A percentile compares a stretch with the other conserved stretches of the same genome.
Conservation (phyloP, 2,329 filamentous ascomycete genomes). For the Lachnellula suecica region DNA sequence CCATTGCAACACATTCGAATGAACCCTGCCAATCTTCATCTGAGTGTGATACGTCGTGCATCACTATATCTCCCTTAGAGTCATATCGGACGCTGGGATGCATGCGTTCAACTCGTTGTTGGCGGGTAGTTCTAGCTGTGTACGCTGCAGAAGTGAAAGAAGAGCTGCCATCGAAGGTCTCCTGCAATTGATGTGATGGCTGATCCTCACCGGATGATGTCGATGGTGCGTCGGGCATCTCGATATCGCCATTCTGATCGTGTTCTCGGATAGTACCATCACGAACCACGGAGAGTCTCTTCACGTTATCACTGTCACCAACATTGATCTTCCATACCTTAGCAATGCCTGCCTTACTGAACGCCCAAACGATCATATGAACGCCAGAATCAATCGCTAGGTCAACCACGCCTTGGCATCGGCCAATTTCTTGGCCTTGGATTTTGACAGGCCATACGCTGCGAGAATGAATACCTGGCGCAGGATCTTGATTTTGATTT, state of each 20-base stretch:
- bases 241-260: constrained; percentile 16
- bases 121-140: not conserved
- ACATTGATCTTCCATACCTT: constrained; percentile 45
- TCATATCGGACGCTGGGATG: constrained; percentile 15
- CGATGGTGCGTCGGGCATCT: constrained; percentile 18
- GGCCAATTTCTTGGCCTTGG: constrained; percentile 48
- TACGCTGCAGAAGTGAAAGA: constrained; percentile 3
- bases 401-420: constrained; percentile 46
- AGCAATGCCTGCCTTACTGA: constrained; percentile 43
- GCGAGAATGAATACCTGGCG: constrained; percentile 24
- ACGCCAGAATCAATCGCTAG: constrained; percentile 45
- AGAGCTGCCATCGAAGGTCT: constrained; percentile 24
- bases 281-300: constrained; percentile 20
- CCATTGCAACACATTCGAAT: constrained; percentile 9
- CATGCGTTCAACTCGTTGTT: not conserved
- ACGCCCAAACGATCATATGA: constrained; percentile 51
- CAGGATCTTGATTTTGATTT: constrained; percentile 24
- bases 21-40: constrained; percentile 9
- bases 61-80: constrained; percentile 22
- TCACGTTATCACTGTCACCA: constrained; percentile 13
- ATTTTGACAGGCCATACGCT: constrained; percentile 48
- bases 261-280: constrained; percentile 31
- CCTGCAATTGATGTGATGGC: constrained; percentile 2
- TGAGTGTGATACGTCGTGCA: constrained; percentile 20
- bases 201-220: not conserved